Evolutionary conservation across 805 yeast species (phyloP).

Genomic region (Saccharomyces mikatae): DNA sequence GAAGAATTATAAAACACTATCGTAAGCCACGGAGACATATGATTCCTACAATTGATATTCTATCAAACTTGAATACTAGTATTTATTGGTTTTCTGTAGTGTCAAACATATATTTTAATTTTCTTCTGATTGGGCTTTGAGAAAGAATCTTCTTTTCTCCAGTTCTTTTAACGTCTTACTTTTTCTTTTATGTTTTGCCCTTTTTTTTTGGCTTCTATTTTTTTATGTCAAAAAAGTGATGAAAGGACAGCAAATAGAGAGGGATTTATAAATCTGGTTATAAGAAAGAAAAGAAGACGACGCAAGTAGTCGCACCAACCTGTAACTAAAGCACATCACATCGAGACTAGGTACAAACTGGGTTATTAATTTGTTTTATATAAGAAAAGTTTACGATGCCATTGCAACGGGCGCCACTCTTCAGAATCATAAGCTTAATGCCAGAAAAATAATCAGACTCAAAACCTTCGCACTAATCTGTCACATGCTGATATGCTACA

Average conservation of each 20-base stretch:
- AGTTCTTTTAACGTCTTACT: background rate
- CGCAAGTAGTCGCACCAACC: no score
- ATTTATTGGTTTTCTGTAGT: background rate
- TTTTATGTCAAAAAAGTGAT: background rate
- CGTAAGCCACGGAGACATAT: background rate
- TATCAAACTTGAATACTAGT: no score
- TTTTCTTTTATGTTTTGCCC: background rate
- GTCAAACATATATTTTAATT: background rate
- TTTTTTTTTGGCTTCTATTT: background rate
- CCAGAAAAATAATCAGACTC: background rate
- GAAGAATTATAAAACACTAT: background rate
- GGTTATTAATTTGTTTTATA: no score
- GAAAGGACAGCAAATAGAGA: background rate
- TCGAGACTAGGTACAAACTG: no score
- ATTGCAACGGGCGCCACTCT: background rate
- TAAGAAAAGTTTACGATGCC: background rate
- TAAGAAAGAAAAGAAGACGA: background rate
- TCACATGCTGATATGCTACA: background rate
- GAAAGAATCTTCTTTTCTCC: background rate
- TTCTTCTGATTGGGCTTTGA: background rate
- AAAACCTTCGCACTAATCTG: no score
- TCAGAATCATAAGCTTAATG: background rate
- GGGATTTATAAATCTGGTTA: background rate
- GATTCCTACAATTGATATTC: background rate
- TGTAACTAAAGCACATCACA: no score